Percentiles rank a stretch among this genome's conserved stretches.
These are phyloP conservation scores for Polygonum aviculare DNA, from an alignment of 148 eudicot genomes.

Conservation along the genomic window DNA sequence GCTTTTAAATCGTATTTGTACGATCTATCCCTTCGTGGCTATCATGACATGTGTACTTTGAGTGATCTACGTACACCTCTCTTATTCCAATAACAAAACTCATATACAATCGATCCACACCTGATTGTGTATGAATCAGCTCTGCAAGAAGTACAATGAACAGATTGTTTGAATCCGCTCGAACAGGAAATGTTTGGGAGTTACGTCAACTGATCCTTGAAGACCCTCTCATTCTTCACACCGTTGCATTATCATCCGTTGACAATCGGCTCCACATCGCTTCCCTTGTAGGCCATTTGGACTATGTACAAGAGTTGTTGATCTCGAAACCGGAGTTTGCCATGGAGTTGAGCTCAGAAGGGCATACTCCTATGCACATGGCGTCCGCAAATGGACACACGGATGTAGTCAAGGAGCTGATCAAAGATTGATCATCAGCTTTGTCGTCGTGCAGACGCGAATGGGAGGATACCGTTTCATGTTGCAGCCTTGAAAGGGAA, in stretches of 20 bases:
- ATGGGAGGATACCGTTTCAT: slow-evolving; percentile 38
- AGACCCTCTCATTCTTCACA: not conserved
- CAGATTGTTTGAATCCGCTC: not conserved
- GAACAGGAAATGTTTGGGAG: not conserved
- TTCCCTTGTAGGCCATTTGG: not conserved
- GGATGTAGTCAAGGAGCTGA: slow-evolving; percentile 19
- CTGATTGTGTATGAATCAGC: not conserved
- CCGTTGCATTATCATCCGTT: not conserved
- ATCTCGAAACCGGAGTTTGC: slow-evolving; percentile 1
- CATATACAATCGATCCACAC: not conserved
- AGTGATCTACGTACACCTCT: not conserved
- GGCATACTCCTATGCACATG: slow-evolving; percentile 10
- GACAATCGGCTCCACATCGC: slow-evolving; percentile 4
- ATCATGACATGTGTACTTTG: not conserved
- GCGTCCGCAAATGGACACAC: slow-evolving; percentile 10
- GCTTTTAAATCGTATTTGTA: not conserved
- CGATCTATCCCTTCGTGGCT: not conserved
- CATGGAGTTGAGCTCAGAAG: slow-evolving; percentile 9
- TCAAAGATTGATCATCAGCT: slow-evolving; percentile 20
- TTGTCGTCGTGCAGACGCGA: slow-evolving; percentile 32
- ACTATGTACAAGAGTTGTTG: not conserved
- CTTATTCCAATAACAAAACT: not conserved
- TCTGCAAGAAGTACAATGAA: not conserved
- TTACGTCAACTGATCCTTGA: not conserved
- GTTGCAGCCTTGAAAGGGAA: slow-evolving; percentile 43